Base-by-base conservation (phyloP, 176 grass and related monocot species). In the Phoenix roebelenii region DNA sequence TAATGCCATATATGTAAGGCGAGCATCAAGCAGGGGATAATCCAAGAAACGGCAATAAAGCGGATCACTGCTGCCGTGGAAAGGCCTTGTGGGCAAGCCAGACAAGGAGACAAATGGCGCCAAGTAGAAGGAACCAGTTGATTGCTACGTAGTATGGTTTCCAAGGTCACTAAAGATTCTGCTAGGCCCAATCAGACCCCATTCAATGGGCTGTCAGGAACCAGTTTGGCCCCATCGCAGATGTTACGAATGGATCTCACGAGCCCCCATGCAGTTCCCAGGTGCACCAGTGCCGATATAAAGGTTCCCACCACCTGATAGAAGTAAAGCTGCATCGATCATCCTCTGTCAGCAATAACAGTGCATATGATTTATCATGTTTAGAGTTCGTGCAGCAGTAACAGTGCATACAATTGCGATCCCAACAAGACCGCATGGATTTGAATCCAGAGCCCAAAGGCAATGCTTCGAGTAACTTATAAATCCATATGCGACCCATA, bases 191-290 rank as follows among this genome's bases (percentile, higher is more conserved):
- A 70, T 50, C 32, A 70, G 54, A 24, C 55, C 67, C 67, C 67
- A 59, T 6, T 51, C 18, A 22, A 70, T 35, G 7, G 67, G 35
- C 67, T 70, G 5, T 25, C 55, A 3, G 56, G 19, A 50, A 55
- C 19, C 35, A 59, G 35, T 3, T 25, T 5, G 25, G 15, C 18
- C 5, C 14, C 19, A 26, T 59, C 55, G 35, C 67, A 70, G 22
- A 51, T 70, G 67, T 59, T 14, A 4, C 15, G 35, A 24, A 59
- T 50, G 14, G 22, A 50, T 7, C 49, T 44, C 55, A 70, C 18
- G 0, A 70, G 68, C 68, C 68, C 59, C 68, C 68, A 70, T 28
- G 55, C 56, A 5, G 68, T 59, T 3, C 68, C 56, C 35, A 70
- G 25, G 56, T 60, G 24, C 18, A 70, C 68, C 5, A 51, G 4